A percentile compares a stretch with the other conserved stretches of the same genome.
phyloP scores from a whole-genome alignment of 2,329 filamentous ascomycete species.

The Paracoccidioides lutzii region DNA sequence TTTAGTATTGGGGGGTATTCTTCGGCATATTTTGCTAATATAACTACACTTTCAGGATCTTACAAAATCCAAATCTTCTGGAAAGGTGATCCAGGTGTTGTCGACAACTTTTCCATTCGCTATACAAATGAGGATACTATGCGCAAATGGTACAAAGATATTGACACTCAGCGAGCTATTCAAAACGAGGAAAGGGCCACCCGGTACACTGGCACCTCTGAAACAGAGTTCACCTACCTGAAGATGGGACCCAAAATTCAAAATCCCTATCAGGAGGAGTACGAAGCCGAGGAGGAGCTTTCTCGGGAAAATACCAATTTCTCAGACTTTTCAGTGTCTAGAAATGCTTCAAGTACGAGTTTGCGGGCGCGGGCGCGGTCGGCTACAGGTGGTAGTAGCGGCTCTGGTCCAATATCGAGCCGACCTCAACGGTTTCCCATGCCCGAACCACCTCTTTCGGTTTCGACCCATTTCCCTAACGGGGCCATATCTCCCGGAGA shows the following conservation, averaged over 20 bases:
- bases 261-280: constrained; percentile 64
- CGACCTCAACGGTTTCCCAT: constrained; percentile 61
- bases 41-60: constrained; percentile 45
- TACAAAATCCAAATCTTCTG: constrained; percentile 97
- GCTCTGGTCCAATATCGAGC: constrained; percentile 29
- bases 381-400: constrained; percentile 49
- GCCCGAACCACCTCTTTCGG: constrained; percentile 49
- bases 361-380: constrained; percentile 66
- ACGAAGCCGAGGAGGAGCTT: constrained; percentile 42
- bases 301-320: constrained; percentile 25
- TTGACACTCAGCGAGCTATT: constrained; percentile 58
- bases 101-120: constrained; percentile 92
- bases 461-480: constrained; percentile 50
- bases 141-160: constrained; percentile 76
- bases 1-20: background rate
- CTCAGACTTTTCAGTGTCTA: constrained; percentile 43
- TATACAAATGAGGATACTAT: constrained; percentile 85
- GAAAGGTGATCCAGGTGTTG: constrained; percentile 78
- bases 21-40: background rate
- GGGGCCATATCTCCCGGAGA: constrained; percentile 47
- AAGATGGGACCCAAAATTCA: constrained; percentile 54
- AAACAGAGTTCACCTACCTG: constrained; percentile 71
- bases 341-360: constrained; percentile 62
- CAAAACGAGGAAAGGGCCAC: constrained; percentile 42
- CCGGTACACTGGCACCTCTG: constrained; percentile 42